These are phyloP conservation scores for Asterella californica DNA, from an alignment of 225 moss, liverwort and hornwort genomes.

Conservation along the genomic window DNA sequence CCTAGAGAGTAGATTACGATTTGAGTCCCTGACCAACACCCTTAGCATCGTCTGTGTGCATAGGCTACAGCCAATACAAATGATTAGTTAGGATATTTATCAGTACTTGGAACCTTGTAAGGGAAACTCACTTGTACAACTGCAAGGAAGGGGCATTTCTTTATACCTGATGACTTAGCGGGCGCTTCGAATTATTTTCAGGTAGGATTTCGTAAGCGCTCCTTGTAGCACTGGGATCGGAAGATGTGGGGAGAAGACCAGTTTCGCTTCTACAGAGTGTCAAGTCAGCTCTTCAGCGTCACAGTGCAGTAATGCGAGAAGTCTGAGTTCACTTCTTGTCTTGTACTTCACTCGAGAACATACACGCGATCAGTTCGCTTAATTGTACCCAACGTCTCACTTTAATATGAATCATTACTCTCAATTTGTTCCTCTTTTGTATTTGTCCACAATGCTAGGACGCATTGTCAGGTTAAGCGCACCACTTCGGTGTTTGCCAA, in stretches of 20 bases:
- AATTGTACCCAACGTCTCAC: neutral
- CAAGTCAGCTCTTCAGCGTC: neutral
- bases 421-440: neutral
- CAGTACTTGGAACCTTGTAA: neutral
- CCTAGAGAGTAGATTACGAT: neutral
- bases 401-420: constrained; percentile 1
- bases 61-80: constrained; percentile 5
- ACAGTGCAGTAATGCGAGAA: neutral
- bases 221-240: constrained; percentile 2
- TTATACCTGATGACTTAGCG: neutral
- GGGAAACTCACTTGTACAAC: neutral
- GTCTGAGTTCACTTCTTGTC: neutral
- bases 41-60: neutral
- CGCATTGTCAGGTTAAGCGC: no score
- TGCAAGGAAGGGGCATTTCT: constrained; percentile 1
- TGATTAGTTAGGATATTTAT: constrained; percentile 1
- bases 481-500: no score
- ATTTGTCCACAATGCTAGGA: neutral
- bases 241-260: neutral
- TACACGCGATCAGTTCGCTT: neutral
- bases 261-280: neutral
- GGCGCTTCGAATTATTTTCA: neutral
- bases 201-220: neutral
- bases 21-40: neutral
- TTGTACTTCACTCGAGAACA: neutral